Conservation (phyloP, 2,329 filamentous ascomycete genomes). For the Fusarium sp. region DNA sequence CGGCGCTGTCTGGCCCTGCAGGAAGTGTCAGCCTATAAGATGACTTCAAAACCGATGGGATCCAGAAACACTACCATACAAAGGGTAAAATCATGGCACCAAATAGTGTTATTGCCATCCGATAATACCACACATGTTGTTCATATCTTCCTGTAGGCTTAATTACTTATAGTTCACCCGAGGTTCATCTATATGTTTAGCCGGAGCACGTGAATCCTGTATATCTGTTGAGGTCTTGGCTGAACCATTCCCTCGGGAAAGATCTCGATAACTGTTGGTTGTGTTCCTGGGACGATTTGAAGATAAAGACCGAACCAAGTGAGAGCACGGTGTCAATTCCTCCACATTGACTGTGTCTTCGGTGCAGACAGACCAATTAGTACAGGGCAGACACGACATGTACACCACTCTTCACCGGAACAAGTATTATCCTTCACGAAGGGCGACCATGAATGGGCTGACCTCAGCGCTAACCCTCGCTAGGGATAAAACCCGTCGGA, state of each 20-base stretch:
- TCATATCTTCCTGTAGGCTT: rapidly evolving
- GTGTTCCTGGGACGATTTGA: background rate
- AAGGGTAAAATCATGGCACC: background rate
- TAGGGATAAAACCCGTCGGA: slow-evolving; percentile 4
- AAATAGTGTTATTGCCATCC: background rate
- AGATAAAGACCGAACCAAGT: background rate
- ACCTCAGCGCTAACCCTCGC: slow-evolving; percentile 1
- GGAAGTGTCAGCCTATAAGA: background rate
- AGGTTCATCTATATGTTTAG: background rate
- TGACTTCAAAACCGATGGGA: background rate
- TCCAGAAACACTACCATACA: background rate
- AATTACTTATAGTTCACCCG: background rate
- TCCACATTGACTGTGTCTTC: background rate
- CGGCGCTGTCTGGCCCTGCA: background rate
- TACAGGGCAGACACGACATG: background rate
- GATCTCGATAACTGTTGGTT: background rate
- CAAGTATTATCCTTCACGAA: background rate
- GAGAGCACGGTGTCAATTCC: background rate
- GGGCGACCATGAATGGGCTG: background rate
- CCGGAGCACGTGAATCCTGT: background rate
- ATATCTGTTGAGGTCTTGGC: too few relatives aligned
- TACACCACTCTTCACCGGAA: background rate
- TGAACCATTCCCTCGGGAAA: background rate
- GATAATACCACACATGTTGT: background rate
- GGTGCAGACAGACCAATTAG: rapidly evolving